A percentile compares a stretch with the other conserved stretches of the same genome.
Conservation (phyloP, 2,329 filamentous ascomycete genomes). For the Zymoseptoria ardabiliae region DNA sequence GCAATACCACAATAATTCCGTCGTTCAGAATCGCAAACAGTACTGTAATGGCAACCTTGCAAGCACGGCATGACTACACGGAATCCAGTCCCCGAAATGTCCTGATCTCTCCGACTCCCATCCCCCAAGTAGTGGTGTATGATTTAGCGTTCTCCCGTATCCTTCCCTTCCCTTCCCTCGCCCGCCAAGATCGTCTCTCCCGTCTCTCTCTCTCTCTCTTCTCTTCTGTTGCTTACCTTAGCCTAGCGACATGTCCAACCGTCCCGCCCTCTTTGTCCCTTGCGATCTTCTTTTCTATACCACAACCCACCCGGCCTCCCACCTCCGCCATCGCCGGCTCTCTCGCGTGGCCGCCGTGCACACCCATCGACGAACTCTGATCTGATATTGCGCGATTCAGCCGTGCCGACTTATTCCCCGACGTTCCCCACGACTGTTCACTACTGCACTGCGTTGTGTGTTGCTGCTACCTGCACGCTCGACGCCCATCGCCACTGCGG, state of each 20-base stretch:
- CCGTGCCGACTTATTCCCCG: background rate
- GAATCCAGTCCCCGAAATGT: background rate
- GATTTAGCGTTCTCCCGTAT: background rate
- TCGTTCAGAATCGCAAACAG: no score
- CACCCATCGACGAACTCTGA: background rate
- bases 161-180: background rate
- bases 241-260: background rate
- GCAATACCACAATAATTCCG: background rate
- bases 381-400: constrained; percentile 1
- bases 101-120: background rate
- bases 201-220: background rate
- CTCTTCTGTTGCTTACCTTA: background rate
- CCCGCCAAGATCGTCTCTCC: background rate
- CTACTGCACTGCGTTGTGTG: background rate
- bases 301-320: background rate
- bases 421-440: background rate
- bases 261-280: background rate
- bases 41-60: background rate
- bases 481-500: background rate
- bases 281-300: constrained; percentile 1
- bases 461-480: background rate
- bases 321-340: constrained; percentile 4
- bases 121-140: no score
- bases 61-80: background rate
- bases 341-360: constrained; percentile 1